Conservation (phyloP, 495 filamentous ascomycete species). For the Talaromyces trachyspermus region DNA sequence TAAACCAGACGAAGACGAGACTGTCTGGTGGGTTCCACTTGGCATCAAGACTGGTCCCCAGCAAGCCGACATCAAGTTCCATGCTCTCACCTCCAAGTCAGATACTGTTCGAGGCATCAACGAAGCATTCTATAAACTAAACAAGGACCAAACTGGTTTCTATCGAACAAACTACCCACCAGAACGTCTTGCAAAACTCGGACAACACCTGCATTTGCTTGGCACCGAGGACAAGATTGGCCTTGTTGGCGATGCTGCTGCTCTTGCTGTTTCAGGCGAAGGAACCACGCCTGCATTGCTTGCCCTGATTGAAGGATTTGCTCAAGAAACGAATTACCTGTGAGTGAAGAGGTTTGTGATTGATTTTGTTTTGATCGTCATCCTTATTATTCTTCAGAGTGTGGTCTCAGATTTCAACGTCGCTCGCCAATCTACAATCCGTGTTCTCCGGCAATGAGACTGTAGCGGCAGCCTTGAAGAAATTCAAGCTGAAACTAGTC, state of each 20-base stretch:
- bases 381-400: constrained; percentile 38
- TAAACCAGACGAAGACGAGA: constrained; percentile 82
- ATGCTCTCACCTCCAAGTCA: constrained; percentile 66
- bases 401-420: constrained; percentile 74
- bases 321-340: constrained; percentile 74
- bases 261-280: constrained; percentile 80
- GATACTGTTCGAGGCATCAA: constrained; percentile 67
- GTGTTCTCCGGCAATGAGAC: constrained; percentile 54
- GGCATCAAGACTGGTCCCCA: constrained; percentile 55
- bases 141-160: constrained; percentile 80
- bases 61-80: constrained; percentile 25
- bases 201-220: constrained; percentile 62
- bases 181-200: constrained; percentile 67
- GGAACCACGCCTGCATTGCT: constrained; percentile 72
- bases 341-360: no score
- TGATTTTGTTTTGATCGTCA: no score
- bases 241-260: constrained; percentile 83
- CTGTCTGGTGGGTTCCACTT: constrained; percentile 94
- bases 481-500: constrained; percentile 65
- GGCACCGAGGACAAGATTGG: constrained; percentile 86
- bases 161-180: constrained; percentile 90
- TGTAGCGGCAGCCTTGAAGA: constrained; percentile 58
- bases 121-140: constrained; percentile 80
- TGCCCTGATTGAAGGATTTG: constrained; percentile 71
- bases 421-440: constrained; percentile 56